These are phyloP conservation scores for Microcera coccophila DNA, from an alignment of 2,329 filamentous ascomycete genomes.

Conservation along the genomic window DNA sequence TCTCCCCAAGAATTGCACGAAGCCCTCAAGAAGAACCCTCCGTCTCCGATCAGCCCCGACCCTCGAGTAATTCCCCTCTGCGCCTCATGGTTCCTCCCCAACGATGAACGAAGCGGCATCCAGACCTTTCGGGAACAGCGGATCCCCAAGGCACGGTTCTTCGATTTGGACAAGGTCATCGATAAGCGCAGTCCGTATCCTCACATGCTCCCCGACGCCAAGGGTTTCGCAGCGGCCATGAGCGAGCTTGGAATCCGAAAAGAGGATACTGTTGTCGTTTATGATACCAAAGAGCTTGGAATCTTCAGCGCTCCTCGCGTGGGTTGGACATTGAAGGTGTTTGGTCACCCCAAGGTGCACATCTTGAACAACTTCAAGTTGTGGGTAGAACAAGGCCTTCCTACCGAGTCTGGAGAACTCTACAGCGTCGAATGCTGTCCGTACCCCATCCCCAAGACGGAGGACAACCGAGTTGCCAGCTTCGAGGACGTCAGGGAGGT, in stretches of 20 bases:
- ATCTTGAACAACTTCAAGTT: constrained; percentile 91
- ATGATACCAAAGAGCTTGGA: constrained; percentile 85
- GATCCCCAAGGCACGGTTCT: constrained; percentile 89
- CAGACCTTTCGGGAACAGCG: constrained; percentile 76
- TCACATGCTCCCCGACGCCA: constrained; percentile 86
- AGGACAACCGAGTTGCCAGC: constrained; percentile 62
- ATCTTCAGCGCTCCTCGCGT: constrained; percentile 93
- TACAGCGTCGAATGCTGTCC: constrained; percentile 62
- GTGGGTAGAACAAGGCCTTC: constrained; percentile 83
- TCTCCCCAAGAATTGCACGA: constrained; percentile 76
- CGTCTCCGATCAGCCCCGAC: constrained; percentile 73
- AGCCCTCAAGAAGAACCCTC: constrained; percentile 77
- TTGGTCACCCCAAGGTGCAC: constrained; percentile 85
- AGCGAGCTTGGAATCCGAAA: constrained; percentile 78
- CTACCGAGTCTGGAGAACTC: constrained; percentile 75
- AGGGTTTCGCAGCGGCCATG: constrained; percentile 84
- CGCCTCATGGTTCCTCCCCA: constrained; percentile 94
- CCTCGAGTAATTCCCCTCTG: constrained; percentile 85
- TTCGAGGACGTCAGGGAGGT: constrained; percentile 82
- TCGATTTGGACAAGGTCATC: constrained; percentile 89
- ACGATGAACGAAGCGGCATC: constrained; percentile 77
- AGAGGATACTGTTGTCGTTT: constrained; percentile 89
- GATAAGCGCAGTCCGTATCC: constrained; percentile 86
- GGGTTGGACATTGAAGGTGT: constrained; percentile 86
- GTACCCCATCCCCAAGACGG: constrained; percentile 61